These are phyloP conservation scores for Coniophora puteana DNA, from an alignment of 1,284 basidiomycete genomes.

Conservation along the genomic window DNA sequence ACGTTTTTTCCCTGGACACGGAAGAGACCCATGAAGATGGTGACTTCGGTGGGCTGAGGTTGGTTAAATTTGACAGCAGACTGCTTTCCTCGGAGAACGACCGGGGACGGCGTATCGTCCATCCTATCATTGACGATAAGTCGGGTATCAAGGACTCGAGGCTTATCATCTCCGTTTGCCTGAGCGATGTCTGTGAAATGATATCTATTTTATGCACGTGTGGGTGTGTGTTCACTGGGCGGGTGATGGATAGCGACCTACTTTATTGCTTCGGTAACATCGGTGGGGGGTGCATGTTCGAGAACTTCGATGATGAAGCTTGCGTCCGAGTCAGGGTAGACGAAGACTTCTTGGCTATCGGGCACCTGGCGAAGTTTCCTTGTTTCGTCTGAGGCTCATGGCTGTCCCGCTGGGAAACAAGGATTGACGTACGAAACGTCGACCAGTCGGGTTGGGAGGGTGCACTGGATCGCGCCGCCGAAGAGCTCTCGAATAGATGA, in stretches of 20 bases:
- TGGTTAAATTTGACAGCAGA: conserved; percentile 76
- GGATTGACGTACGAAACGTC: conserved; percentile 79
- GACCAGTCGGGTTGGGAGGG: conserved; percentile 56
- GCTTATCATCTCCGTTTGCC: conserved; percentile 90
- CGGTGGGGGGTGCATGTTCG: conserved; percentile 57
- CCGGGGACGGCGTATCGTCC: conserved; percentile 53
- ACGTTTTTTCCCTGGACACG: conserved; percentile 65
- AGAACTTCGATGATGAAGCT: conserved; percentile 89
- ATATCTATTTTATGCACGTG: conserved; percentile 15
- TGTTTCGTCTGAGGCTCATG: conserved; percentile 3
- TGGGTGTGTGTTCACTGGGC: conserved; percentile 11
- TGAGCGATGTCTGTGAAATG: conserved; percentile 82
- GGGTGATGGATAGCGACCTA: conserved; percentile 30
- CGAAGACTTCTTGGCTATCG: conserved; percentile 95
- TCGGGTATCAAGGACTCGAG: conserved; percentile 37
- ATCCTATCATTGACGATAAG: conserved; percentile 33
- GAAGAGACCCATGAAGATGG: conserved; percentile 77
- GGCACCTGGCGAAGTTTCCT: conserved; percentile 92
- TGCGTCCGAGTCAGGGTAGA: conserved; percentile 66
- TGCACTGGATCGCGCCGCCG: conserved; percentile 78
- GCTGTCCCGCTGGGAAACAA: conserved; percentile 1
- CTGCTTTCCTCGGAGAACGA: conserved; percentile 69
- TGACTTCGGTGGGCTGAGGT: conserved; percentile 58
- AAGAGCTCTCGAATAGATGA: conserved; percentile 42
- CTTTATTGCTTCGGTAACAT: conserved; percentile 62